These are phyloP conservation scores for Xanthoceras sorbifolium DNA, from an alignment of 345 rosid species.

Conservation along the genomic window DNA sequence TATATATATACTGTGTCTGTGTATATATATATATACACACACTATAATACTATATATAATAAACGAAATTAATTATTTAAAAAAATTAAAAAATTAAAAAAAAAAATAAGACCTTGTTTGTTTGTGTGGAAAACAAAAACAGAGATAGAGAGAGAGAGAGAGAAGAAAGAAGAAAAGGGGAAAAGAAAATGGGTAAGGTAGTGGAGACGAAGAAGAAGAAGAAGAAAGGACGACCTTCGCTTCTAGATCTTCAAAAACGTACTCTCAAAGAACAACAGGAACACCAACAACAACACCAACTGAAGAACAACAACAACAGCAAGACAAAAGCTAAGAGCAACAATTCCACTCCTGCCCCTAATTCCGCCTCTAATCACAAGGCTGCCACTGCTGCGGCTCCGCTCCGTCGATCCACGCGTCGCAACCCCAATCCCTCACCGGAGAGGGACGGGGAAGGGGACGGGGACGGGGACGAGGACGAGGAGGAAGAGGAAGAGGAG, in stretches of 20 bases:
- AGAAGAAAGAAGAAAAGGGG: background rate
- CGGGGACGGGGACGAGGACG: constrained; percentile 34
- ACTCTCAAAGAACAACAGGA: constrained; percentile 40
- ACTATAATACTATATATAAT: background rate
- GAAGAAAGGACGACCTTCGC: constrained; percentile 76
- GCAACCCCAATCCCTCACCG: constrained; percentile 43
- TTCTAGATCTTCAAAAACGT: constrained; percentile 63
- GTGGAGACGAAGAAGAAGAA: constrained; percentile 54
- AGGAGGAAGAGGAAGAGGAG: constrained; percentile 39
- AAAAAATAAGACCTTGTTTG: constrained; percentile 26
- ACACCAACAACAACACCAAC: constrained; percentile 15
- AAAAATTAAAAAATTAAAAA: background rate
- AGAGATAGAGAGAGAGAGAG: constrained; percentile 3
- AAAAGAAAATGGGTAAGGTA: constrained; percentile 44
- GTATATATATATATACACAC: too few species aligned
- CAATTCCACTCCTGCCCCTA: constrained; percentile 26
- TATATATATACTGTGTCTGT: background rate
- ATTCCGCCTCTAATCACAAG: constrained; percentile 36
- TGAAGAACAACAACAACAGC: background rate
- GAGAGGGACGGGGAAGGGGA: constrained; percentile 25
- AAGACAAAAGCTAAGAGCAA: constrained; percentile 1
- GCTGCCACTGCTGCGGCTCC: constrained; percentile 41
- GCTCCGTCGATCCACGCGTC: constrained; percentile 62
- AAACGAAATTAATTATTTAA: background rate
- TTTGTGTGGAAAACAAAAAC: constrained; percentile 9